Base-by-base conservation (phyloP, 495 filamentous ascomycete genomes). In the Cryomyces minteri region DNA sequence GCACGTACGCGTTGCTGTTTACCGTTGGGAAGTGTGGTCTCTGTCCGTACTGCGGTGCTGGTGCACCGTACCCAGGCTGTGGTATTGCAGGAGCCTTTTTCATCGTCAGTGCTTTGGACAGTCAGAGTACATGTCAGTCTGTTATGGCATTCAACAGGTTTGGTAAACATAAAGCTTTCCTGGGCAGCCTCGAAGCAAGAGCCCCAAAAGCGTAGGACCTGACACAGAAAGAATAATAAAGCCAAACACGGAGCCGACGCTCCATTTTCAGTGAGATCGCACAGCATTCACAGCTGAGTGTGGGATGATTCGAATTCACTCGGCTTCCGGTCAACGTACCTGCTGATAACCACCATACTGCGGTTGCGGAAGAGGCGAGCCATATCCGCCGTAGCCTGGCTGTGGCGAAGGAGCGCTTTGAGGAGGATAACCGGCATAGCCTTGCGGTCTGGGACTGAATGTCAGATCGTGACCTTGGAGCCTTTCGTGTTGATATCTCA, bases 1-100 rank as follows among this genome's bases (percentile, higher is more conserved):
- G 69, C 12, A 62, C 60, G 51, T 70, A 75, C n/a, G 65, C 67
- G 48, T 72, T 72, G 36, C 65, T 64, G 50, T 59, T 66, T 43
- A 60, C 60, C 10, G 68, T 51, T 5, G 68, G 68, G 53, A 25
- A 25, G 18, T 25, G 1, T 25, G 68, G 57, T 31, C 53, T 65
- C 69, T 63, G 62, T 49, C 63, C 65, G 31, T 64, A 59, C 28
- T 66, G 59, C 12, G 59, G 62, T n/a, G 40, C 58, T 70, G 43
- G 6, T 45, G 34, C 42, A 47, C 28, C 28, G 43, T 48, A 43
- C 40, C 46, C 41, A 33, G 14, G 45, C 39, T 47, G 45, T 41
- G 38, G 4, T 41, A 28, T 28, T 5, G 45, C 25, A 9, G 45
- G 45, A 18, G 37, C 37, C 41, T 11, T 14, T 30, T 29, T 47